Conservation (phyloP, 495 filamentous ascomycete species). For the Pyronema domesticum region DNA sequence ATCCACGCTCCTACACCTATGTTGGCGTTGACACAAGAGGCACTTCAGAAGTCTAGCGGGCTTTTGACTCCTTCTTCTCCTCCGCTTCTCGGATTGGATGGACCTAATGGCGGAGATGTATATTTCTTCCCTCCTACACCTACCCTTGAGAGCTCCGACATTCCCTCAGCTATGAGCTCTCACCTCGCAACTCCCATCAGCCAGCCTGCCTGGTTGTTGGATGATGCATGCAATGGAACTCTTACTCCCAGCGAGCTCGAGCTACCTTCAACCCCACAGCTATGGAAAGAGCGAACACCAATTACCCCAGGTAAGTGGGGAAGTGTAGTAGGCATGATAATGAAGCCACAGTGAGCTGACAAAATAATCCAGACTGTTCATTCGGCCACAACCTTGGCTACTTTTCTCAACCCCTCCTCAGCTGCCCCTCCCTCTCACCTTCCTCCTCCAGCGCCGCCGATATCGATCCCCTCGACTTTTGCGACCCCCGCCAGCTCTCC, state of each 20-base stretch:
- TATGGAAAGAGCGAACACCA: slow-evolving; percentile 40
- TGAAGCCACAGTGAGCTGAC: slow-evolving; percentile 4
- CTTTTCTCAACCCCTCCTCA: slow-evolving; percentile 19
- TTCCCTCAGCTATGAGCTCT: slow-evolving; percentile 60
- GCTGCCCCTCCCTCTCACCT: slow-evolving; percentile 74
- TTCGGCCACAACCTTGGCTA: slow-evolving; percentile 10
- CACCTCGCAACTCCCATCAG: slow-evolving; percentile 44
- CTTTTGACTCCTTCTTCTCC: slow-evolving; percentile 53
- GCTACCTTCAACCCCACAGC: slow-evolving; percentile 41
- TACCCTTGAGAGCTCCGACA: slow-evolving; percentile 67
- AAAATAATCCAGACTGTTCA: slow-evolving; percentile 2
- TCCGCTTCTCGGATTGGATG: slow-evolving; percentile 61
- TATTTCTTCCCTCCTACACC: slow-evolving; percentile 75
- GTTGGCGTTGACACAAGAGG: slow-evolving; percentile 48
- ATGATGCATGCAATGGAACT: slow-evolving; percentile 57
- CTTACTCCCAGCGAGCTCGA: slow-evolving; percentile 22
- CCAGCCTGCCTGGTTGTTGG: slow-evolving; percentile 43
- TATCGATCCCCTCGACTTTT: slow-evolving; percentile 64
- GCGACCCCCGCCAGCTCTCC: slow-evolving; percentile 81
- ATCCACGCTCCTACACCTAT: slow-evolving; percentile 44
- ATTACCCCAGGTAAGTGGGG: slow-evolving; percentile 69
- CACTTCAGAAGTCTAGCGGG: slow-evolving; percentile 59
- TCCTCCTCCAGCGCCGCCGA: slow-evolving; percentile 60
- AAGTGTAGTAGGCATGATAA: not conserved
- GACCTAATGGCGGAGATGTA: slow-evolving; percentile 41